Percentiles rank a stretch among this genome's conserved stretches.
Conservation (phyloP, 129 eudicot genomes). For the Cynara cardunculus region DNA sequence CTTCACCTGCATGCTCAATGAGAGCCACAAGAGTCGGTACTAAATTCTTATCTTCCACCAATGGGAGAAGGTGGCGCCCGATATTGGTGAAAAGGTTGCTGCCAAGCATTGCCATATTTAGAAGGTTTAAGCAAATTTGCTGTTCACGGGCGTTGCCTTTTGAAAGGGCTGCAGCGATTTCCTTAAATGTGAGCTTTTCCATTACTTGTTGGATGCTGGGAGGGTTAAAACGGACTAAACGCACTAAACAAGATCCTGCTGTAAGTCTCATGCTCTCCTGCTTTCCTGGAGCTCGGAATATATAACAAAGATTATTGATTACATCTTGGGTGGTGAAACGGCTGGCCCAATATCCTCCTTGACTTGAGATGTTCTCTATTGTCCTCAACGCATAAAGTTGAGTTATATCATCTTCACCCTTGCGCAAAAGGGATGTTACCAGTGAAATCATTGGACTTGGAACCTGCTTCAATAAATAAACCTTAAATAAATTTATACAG, state of each 20-base stretch:
- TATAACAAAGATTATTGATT: constrained; percentile 76
- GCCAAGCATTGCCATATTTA: constrained; percentile 80
- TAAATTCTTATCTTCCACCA: constrained; percentile 83
- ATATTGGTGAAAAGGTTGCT: constrained; percentile 63
- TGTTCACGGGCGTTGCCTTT: constrained; percentile 88
- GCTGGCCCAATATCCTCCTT: constrained; percentile 89
- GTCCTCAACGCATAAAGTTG: constrained; percentile 94
- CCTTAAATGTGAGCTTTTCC: constrained; percentile 83
- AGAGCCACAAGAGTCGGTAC: constrained; percentile 68
- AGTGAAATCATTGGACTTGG: constrained; percentile 66
- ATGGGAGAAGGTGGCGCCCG: constrained; percentile 64
- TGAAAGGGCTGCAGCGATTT: constrained; percentile 56
- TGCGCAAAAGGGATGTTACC: constrained; percentile 73
- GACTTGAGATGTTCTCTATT: constrained; percentile 90
- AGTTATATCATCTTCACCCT: constrained; percentile 91
- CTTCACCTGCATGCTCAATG: constrained; percentile 82
- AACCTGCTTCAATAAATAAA: constrained; percentile 47
- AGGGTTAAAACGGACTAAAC: constrained; percentile 78
- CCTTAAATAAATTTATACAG: background rate
- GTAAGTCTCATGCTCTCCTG: constrained; percentile 81
- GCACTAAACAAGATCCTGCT: constrained; percentile 90
- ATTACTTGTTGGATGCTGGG: constrained; percentile 67
- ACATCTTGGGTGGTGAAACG: constrained; percentile 88
- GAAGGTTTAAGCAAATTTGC: constrained; percentile 82
- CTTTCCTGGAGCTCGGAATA: constrained; percentile 80